Evolutionary conservation across 768 basidiomycete genomes (phyloP).

Genomic region (Boletus rex-veris): DNA sequence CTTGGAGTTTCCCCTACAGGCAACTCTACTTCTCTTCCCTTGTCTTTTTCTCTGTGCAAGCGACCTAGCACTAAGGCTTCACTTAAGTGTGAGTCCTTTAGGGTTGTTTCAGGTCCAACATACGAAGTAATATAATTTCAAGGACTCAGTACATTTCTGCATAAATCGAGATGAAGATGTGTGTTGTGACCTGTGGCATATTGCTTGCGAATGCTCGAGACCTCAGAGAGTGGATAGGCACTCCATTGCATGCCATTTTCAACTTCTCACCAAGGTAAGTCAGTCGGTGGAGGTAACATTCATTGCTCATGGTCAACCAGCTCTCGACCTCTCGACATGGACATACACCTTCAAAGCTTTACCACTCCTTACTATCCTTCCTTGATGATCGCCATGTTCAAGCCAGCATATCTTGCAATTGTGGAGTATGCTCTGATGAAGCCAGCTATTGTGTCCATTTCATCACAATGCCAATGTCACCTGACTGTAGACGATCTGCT

Average conservation of each 20-base stretch:
- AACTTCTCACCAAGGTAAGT: slow-evolving; percentile 89
- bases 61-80: too few relatives aligned
- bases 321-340: slow-evolving; percentile 95
- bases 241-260: slow-evolving; percentile 90
- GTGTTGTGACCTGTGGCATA: slow-evolving; percentile 92
- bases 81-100: too few relatives aligned
- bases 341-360: slow-evolving; percentile 96
- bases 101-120: too few relatives aligned
- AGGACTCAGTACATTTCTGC: slow-evolving; percentile 95
- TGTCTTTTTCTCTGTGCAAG: too few relatives aligned
- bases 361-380: slow-evolving; percentile 97
- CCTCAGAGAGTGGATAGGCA: slow-evolving; percentile 97
- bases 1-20: too few relatives aligned
- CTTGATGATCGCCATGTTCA: slow-evolving; percentile 98
- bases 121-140: slow-evolving; percentile 96
- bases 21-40: too few relatives aligned
- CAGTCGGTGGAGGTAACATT: not conserved
- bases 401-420: slow-evolving; percentile 93
- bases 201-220: slow-evolving; percentile 97
- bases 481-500: slow-evolving; percentile 89
- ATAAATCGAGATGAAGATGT: slow-evolving; percentile 88
- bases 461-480: slow-evolving; percentile 93
- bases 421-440: slow-evolving; percentile 80
- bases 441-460: slow-evolving; percentile 84
- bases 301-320: slow-evolving; percentile 37